Conservation (phyloP, 768 basidiomycete species). For the Xerocomus brunneocitrinus region DNA sequence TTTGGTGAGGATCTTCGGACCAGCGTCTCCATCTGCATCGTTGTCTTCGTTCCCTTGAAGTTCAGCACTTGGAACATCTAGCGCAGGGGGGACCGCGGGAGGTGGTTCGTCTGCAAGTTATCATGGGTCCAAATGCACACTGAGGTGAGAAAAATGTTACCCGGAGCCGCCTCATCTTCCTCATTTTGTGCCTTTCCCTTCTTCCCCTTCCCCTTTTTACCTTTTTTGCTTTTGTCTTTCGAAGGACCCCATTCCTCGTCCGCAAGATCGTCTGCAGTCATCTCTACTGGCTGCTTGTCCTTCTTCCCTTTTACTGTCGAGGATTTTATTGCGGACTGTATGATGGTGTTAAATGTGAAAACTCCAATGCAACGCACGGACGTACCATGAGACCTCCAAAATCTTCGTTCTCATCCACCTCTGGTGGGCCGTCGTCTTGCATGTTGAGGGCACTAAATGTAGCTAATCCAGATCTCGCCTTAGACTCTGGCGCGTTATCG, state of each 20-base stretch:
- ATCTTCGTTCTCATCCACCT: slow-evolving; percentile 57
- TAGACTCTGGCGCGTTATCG: slow-evolving; percentile 33
- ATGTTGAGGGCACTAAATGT: slow-evolving; percentile 46
- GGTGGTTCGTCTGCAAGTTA: slow-evolving; percentile 19
- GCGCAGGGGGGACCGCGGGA: slow-evolving; percentile 24
- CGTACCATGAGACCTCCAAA: slow-evolving; percentile 76
- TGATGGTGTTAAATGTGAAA: neutral
- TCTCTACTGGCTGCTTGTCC: slow-evolving; percentile 47
- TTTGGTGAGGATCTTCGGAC: slow-evolving; percentile 73
- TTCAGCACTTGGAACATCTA: slow-evolving; percentile 27
- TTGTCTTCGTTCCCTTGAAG: slow-evolving; percentile 34
- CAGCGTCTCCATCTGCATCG: slow-evolving; percentile 49
- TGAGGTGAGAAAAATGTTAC: slow-evolving; percentile 4
- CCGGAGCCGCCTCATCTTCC: slow-evolving; percentile 5
- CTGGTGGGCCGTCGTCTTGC: slow-evolving; percentile 39
- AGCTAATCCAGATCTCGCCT: slow-evolving; percentile 40
- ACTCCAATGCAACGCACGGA: slow-evolving; percentile 3
- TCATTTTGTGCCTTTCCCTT: slow-evolving; percentile 20
- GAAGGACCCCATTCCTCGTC: slow-evolving; percentile 68
- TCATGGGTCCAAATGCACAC: neutral
- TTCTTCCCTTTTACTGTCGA: slow-evolving; percentile 48
- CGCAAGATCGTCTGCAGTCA: slow-evolving; percentile 67
- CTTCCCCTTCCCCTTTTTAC: slow-evolving; percentile 20
- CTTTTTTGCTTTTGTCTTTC: slow-evolving; percentile 21
- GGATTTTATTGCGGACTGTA: slow-evolving; percentile 62